Conservation (phyloP, 768 basidiomycete genomes). For the Podaxis mareebaensis region DNA sequence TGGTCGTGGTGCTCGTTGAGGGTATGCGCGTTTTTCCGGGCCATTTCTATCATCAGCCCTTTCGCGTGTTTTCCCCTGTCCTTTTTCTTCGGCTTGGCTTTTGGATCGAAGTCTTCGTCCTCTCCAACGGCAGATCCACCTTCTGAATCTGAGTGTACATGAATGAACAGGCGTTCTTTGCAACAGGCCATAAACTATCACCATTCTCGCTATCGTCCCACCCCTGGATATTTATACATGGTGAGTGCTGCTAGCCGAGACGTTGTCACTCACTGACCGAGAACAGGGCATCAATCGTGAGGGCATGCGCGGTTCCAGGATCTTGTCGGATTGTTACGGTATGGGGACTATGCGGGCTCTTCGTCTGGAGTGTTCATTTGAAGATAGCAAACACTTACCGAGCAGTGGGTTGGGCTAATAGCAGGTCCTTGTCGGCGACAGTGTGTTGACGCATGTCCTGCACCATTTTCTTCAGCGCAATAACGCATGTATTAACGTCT, state of each 20-base stretch:
- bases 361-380: slow-evolving; percentile 4
- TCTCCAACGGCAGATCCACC: slow-evolving; percentile 27
- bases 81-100: slow-evolving; percentile 27
- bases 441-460: slow-evolving; percentile 57
- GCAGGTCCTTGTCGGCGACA: slow-evolving; percentile 52
- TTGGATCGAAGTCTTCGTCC: slow-evolving; percentile 55
- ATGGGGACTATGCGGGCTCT: slow-evolving; percentile 33
- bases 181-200: slow-evolving; percentile 21
- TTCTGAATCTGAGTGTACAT: slow-evolving; percentile 9
- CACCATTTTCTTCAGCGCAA: slow-evolving; percentile 76
- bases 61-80: slow-evolving; percentile 28
- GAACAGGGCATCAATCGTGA: slow-evolving; percentile 69
- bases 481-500: slow-evolving; percentile 79
- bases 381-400: slow-evolving; percentile 42
- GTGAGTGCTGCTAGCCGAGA: slow-evolving; percentile 21
- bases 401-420: slow-evolving; percentile 69
- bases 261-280: slow-evolving; percentile 35
- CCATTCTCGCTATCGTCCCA: slow-evolving; percentile 66
- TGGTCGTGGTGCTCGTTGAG: slow-evolving; percentile 73
- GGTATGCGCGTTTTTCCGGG: slow-evolving; percentile 58
- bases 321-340: slow-evolving; percentile 55
- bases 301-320: slow-evolving; percentile 44
- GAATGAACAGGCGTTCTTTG: neutral
- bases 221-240: slow-evolving; percentile 36
- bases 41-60: slow-evolving; percentile 34